Percentiles rank a stretch among this genome's conserved stretches.
Conservation (phyloP, 495 filamentous ascomycete species). For the Penicillium antarcticum region DNA sequence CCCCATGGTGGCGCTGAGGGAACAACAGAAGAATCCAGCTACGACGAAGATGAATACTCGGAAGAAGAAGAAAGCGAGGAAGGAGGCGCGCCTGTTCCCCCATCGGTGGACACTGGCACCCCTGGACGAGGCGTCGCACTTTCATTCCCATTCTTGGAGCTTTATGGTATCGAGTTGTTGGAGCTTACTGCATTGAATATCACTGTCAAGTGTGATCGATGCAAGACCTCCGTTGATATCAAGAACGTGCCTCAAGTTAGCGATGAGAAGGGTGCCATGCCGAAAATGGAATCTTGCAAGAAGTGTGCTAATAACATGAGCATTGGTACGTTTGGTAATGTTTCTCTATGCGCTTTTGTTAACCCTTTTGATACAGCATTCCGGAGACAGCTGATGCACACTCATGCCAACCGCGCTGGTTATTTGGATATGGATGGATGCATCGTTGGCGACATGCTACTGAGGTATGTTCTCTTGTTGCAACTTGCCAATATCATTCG, state of each 20-base stretch:
- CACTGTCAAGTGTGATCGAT: slow-evolving; percentile 78
- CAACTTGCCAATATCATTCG: not conserved
- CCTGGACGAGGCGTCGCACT: slow-evolving; percentile 70
- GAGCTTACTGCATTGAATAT: slow-evolving; percentile 68
- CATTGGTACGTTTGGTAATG: slow-evolving; percentile 38
- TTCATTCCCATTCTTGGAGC: slow-evolving; percentile 77
- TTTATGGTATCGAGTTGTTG: slow-evolving; percentile 78
- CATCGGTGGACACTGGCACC: slow-evolving; percentile 21
- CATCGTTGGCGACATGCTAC: slow-evolving; percentile 73
- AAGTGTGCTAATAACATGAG: slow-evolving; percentile 72
- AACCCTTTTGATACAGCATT: slow-evolving; percentile 45
- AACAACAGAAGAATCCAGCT: slow-evolving; percentile 29
- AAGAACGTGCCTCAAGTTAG: slow-evolving; percentile 56
- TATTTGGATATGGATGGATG: slow-evolving; percentile 82
- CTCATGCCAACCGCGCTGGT: slow-evolving; percentile 70
- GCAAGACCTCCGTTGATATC: slow-evolving; percentile 73
- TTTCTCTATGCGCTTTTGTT: not conserved
- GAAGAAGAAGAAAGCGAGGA: slow-evolving; percentile 44
- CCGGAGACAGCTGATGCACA: slow-evolving; percentile 73
- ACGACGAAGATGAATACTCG: slow-evolving; percentile 38
- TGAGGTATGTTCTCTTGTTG: slow-evolving; percentile 50
- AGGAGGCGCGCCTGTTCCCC: slow-evolving; percentile 36
- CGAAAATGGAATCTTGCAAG: slow-evolving; percentile 57
- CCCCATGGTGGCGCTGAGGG: slow-evolving; percentile 35
- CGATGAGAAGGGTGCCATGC: slow-evolving; percentile 31